Evolutionary conservation across 2,329 filamentous ascomycete genomes (phyloP).

Genomic region (Dactylellina haptotyla): DNA sequence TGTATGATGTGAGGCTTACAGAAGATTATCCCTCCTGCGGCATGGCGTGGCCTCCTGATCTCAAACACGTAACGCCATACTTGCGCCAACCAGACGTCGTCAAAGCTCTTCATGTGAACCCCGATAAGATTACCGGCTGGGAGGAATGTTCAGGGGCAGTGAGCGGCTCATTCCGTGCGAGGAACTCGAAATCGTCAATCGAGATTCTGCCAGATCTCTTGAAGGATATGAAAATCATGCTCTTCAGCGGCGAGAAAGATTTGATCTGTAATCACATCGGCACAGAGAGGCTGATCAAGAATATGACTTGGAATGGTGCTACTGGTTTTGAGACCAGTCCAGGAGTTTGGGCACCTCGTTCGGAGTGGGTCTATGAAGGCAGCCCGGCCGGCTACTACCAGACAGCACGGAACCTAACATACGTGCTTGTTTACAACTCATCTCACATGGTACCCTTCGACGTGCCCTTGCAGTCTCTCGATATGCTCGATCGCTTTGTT

Average conservation of each 20-base stretch:
- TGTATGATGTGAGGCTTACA: constrained; percentile 92
- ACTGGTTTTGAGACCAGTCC: constrained; percentile 86
- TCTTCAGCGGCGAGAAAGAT: constrained; percentile 94
- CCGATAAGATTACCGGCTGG: constrained; percentile 87
- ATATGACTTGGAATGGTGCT: constrained; percentile 89
- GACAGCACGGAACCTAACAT: constrained; percentile 91
- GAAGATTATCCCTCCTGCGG: constrained; percentile 86
- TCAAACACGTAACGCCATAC: constrained; percentile 80
- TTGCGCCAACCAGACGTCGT: constrained; percentile 82
- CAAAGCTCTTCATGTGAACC: constrained; percentile 81
- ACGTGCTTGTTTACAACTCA: constrained; percentile 92
- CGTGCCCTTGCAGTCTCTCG: constrained; percentile 82
- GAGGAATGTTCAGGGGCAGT: constrained; percentile 87
- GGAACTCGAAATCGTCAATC: constrained; percentile 77
- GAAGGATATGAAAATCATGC: constrained; percentile 77
- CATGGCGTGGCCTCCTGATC: constrained; percentile 97
- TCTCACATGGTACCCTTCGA: constrained; percentile 99
- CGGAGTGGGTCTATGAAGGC: constrained; percentile 92
- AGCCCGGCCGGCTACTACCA: constrained; percentile 91
- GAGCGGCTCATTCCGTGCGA: constrained; percentile 74
- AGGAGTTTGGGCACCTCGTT: constrained; percentile 89
- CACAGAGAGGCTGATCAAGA: constrained; percentile 88
- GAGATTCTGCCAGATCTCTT: constrained; percentile 81
- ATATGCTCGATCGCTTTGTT: constrained; percentile 98
- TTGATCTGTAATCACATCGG: constrained; percentile 97